Percentiles rank a stretch among this genome's conserved stretches.
Conservation (phyloP, 768 basidiomycete species). For the Pisolithus tinctorius region DNA sequence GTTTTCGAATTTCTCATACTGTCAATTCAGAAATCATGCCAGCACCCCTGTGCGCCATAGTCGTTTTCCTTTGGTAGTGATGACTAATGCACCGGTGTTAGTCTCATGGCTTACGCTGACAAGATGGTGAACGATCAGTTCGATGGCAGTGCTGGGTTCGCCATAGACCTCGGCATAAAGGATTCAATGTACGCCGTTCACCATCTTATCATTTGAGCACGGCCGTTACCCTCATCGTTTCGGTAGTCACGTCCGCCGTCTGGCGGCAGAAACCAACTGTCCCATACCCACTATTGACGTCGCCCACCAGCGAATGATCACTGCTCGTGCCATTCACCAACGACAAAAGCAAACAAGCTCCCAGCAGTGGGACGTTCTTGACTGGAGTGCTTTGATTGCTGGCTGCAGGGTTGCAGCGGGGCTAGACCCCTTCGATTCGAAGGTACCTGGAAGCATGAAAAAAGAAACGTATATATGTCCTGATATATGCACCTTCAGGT, state of each 20-base stretch:
- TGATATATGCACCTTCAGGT: conserved; percentile 12
- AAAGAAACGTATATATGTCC: not conserved
- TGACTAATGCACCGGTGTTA: conserved; percentile 17
- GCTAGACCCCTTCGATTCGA: conserved; percentile 32
- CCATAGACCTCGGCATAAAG: conserved; percentile 76
- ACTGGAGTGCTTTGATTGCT: conserved; percentile 74
- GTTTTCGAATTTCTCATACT: conserved; percentile 7
- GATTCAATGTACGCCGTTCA: conserved; percentile 50
- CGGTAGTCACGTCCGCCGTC: conserved; percentile 54
- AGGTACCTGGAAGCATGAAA: not conserved
- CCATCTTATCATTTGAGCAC: not conserved
- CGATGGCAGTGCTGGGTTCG: conserved; percentile 61
- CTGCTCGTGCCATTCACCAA: conserved; percentile 61
- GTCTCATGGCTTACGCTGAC: conserved; percentile 50
- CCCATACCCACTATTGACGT: conserved; percentile 62
- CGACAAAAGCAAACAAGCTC: conserved; percentile 34
- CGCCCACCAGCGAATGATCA: conserved; percentile 68
- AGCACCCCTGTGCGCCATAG: conserved; percentile 44
- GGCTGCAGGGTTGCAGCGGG: conserved; percentile 68
- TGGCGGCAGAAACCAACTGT: conserved; percentile 52
- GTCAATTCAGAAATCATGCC: conserved; percentile 52
- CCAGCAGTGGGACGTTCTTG: conserved; percentile 46
- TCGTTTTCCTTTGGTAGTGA: not conserved
- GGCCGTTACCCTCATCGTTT: not conserved
- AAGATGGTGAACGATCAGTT: conserved; percentile 66